These are phyloP conservation scores for Geotrichum cucujoidarum DNA, from an alignment of 1,139 yeast species.

Conservation along the genomic window DNA sequence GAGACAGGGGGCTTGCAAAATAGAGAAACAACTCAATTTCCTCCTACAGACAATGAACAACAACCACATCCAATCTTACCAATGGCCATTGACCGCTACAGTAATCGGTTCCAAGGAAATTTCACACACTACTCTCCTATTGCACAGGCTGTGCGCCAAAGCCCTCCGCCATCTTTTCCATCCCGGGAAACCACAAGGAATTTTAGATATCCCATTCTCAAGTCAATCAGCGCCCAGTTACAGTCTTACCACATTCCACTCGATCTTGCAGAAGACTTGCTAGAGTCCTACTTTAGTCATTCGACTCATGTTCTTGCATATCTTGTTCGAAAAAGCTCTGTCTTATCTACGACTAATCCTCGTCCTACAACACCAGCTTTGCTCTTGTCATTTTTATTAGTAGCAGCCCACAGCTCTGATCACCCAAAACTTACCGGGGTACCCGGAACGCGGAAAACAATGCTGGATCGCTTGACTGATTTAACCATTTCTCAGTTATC, in stretches of 20 bases:
- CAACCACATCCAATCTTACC: no score
- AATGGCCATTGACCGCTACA: not conserved
- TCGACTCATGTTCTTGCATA: constrained; percentile 33
- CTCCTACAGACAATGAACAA: no score
- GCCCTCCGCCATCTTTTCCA: not conserved
- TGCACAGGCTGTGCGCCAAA: not conserved
- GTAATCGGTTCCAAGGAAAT: not conserved
- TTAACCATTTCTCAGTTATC: constrained; percentile 31
- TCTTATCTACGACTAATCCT: constrained; percentile 25
- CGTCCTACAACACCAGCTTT: constrained; percentile 36
- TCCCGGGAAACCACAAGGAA: not conserved
- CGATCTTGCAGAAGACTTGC: constrained; percentile 37
- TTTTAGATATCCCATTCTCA: constrained; percentile 30
- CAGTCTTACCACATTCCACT: constrained; percentile 31
- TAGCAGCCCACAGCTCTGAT: constrained; percentile 40
- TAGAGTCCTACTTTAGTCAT: constrained; percentile 38
- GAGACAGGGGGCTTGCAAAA: no score
- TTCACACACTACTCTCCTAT: not conserved
- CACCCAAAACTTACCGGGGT: constrained; percentile 37
- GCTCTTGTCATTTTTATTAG: constrained; percentile 36
- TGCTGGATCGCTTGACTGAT: constrained; percentile 31
- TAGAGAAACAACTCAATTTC: no score
- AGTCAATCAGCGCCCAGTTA: constrained; percentile 28
- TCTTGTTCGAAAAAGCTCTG: constrained; percentile 22
- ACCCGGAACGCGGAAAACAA: constrained; percentile 31